Conservation (phyloP, 2,329 filamentous ascomycete species). For the Graphiopsis chlorocephala region DNA sequence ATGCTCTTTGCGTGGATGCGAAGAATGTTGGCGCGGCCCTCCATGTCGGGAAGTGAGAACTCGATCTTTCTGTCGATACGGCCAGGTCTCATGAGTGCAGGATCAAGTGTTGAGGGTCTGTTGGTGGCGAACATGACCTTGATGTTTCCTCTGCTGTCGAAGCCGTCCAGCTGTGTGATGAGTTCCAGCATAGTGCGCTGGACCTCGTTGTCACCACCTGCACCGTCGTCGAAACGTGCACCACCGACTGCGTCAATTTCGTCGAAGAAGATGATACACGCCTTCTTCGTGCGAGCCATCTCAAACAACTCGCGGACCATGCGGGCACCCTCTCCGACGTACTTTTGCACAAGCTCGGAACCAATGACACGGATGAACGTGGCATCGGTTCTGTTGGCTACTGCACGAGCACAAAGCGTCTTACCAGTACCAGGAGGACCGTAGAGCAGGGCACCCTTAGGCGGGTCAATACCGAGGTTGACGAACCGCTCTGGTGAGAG, state of each 20-base stretch:
- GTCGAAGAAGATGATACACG: constrained; percentile 99
- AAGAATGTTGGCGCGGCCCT: constrained; percentile 94
- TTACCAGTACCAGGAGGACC: constrained; percentile 98
- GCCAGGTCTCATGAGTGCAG: constrained; percentile 93
- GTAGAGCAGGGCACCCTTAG: constrained; percentile 94
- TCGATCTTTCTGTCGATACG: constrained; percentile 99
- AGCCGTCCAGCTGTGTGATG: constrained; percentile 94
- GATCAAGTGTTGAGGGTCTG: constrained; percentile 89
- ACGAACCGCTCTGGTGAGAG: constrained; percentile 96
- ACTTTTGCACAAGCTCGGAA: constrained; percentile 97
- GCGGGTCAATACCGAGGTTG: constrained; percentile 97
- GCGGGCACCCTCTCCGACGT: constrained; percentile 94
- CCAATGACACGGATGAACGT: constrained; percentile 99
- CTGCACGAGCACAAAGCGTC: constrained; percentile 93
- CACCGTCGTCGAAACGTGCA: constrained; percentile 93
- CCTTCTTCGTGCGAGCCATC: constrained; percentile 99
- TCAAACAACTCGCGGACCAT: constrained; percentile 99
- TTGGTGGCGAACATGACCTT: constrained; percentile 99
- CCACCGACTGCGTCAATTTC: constrained; percentile 96
- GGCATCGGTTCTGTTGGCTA: constrained; percentile 95
- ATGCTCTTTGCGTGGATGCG: constrained; percentile 99
- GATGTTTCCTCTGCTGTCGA: constrained; percentile 95
- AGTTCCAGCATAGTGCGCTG: constrained; percentile 97
- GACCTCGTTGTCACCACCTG: constrained; percentile 95
- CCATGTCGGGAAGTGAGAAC: constrained; percentile 94